Evolutionary conservation across 495 filamentous ascomycete species (phyloP).

Genomic region (Tuber aestivum): DNA sequence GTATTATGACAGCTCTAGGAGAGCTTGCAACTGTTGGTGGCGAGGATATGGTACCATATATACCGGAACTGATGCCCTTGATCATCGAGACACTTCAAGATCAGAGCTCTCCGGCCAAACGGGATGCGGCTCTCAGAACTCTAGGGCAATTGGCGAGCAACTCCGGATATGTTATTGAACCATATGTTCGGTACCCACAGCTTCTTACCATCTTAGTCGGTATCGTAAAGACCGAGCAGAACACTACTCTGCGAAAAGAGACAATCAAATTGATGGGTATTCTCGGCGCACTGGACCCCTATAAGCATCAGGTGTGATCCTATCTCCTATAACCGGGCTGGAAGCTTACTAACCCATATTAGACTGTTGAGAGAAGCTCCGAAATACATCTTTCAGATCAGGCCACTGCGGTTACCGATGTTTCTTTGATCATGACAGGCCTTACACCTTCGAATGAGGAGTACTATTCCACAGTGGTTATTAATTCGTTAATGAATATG

Average conservation of each 20-base stretch:
- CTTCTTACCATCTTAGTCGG: constrained; percentile 84
- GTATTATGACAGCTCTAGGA: constrained; percentile 86
- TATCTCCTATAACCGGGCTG: constrained; percentile 47
- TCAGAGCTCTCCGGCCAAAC: constrained; percentile 76
- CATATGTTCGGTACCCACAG: constrained; percentile 89
- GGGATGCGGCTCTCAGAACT: constrained; percentile 83
- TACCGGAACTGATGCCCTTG: constrained; percentile 84
- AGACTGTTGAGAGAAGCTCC: constrained; percentile 39
- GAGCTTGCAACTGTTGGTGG: constrained; percentile 91
- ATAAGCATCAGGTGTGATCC: constrained; percentile 68
- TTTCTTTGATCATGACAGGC: constrained; percentile 94
- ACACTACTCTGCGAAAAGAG: constrained; percentile 74
- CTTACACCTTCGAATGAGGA: constrained; percentile 96
- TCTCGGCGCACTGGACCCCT: constrained; percentile 90
- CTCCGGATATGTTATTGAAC: constrained; percentile 94
- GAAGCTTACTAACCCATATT: neutral
- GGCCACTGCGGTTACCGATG: constrained; percentile 71
- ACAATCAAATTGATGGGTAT: constrained; percentile 95
- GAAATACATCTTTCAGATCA: constrained; percentile 42
- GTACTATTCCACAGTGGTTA: constrained; percentile 96
- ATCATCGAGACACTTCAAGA: constrained; percentile 91
- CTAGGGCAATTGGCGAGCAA: constrained; percentile 89
- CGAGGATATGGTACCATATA: constrained; percentile 78
- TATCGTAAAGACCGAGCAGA: constrained; percentile 85
- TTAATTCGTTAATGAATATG: constrained; percentile 86